phyloP scores from a whole-genome alignment of 2,329 filamentous ascomycete species.

The Aureobasidium pullulans region DNA sequence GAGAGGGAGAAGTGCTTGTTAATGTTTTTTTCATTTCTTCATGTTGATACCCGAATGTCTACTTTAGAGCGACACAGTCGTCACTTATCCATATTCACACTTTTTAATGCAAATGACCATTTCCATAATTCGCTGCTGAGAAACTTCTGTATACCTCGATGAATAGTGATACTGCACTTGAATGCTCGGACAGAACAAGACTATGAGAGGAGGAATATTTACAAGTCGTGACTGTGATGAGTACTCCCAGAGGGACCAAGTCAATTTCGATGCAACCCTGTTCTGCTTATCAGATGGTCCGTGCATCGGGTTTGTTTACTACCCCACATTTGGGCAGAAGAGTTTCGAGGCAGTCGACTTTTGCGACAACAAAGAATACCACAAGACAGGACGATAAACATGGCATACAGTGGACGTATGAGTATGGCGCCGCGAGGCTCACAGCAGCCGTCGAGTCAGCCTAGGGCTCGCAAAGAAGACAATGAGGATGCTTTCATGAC shows the following conservation, averaged over 20 bases:
- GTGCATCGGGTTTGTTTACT: constrained; percentile 10
- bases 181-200: too few species aligned
- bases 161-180: too few species aligned
- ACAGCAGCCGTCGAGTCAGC: constrained; percentile 26
- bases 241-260: too few species aligned
- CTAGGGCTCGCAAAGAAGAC: constrained; percentile 33
- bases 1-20: background rate
- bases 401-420: constrained; percentile 46
- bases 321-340: background rate
- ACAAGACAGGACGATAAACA: constrained; percentile 17
- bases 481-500: constrained; percentile 45
- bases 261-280: background rate
- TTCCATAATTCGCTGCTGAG: too few species aligned
- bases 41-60: background rate
- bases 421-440: constrained; percentile 39
- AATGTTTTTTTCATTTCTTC: background rate
- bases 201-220: too few species aligned
- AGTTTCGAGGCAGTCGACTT: background rate
- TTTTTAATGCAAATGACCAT: background rate
- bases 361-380: constrained; percentile 4
- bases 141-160: too few species aligned
- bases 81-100: background rate
- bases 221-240: too few species aligned
- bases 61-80: background rate
- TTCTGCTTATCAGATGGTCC: background rate